Percentiles rank a stretch among this genome's conserved stretches.
phyloP scores from a whole-genome alignment of 2,329 filamentous ascomycete genomes.

The Coleophoma eucalyptorum region DNA sequence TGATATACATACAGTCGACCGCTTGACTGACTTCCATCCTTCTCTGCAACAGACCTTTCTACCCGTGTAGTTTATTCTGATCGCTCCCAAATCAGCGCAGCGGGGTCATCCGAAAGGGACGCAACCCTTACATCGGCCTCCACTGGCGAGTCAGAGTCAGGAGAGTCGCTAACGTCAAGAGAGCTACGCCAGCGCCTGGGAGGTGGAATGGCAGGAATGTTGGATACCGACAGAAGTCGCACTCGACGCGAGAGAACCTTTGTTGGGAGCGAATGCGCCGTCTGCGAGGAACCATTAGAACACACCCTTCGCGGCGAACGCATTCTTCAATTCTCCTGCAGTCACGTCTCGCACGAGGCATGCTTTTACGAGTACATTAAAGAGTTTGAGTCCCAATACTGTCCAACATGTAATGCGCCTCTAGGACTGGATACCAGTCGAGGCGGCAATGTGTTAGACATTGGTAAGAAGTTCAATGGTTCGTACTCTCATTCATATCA shows the following conservation, averaged over 20 bases:
- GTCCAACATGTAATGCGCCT: conserved; percentile 89
- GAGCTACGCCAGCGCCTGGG: conserved; percentile 22
- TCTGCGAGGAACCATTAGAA: conserved; percentile 94
- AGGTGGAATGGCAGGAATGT: conserved; percentile 54
- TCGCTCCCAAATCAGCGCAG: too few species aligned
- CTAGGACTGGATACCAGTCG: conserved; percentile 87
- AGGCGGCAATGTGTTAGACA: conserved; percentile 87
- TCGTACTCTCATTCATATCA: conserved; percentile 20
- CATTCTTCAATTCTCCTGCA: conserved; percentile 91
- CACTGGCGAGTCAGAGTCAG: conserved; percentile 3
- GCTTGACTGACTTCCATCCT: not conserved
- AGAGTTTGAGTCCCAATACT: conserved; percentile 90
- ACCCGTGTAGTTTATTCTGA: conserved; percentile 4
- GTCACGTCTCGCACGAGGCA: conserved; percentile 95
- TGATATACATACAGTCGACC: not conserved
- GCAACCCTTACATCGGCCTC: not conserved
- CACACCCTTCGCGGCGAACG: conserved; percentile 92
- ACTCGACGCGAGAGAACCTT: conserved; percentile 89
- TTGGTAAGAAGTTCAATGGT: conserved; percentile 55
- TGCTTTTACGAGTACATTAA: conserved; percentile 99
- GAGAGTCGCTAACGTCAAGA: conserved; percentile 12
- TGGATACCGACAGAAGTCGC: conserved; percentile 73
- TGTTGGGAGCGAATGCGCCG: conserved; percentile 89
- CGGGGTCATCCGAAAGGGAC: not conserved
- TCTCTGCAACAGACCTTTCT: not conserved